Percentiles rank a stretch among this genome's conserved stretches.
phyloP scores from a whole-genome alignment of 179 eudicot genomes.

The Silene vulgaris region DNA sequence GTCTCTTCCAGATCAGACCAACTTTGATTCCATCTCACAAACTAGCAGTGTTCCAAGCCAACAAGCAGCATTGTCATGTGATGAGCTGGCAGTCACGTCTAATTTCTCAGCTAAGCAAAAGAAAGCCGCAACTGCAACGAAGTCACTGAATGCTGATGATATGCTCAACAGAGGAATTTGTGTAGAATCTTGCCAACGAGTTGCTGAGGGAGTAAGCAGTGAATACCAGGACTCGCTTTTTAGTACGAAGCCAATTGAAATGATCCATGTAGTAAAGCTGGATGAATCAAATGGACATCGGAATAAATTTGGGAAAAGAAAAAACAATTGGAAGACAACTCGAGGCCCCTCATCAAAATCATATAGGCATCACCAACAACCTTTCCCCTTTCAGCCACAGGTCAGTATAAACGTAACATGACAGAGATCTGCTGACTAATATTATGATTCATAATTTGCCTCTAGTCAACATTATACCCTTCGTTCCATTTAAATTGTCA shows the following conservation, averaged over 20 bases:
- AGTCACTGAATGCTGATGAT: slow-evolving; percentile 2
- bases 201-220: slow-evolving; percentile 5
- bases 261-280: not conserved
- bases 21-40: slow-evolving; percentile 5
- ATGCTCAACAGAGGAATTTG: not conserved
- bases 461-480: not conserved
- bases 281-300: not conserved
- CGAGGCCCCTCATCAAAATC: slow-evolving; percentile 10
- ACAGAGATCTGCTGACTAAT: not conserved
- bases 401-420: not conserved
- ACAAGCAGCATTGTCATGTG: slow-evolving; percentile 10
- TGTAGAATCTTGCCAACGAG: slow-evolving; percentile 8
- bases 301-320: slow-evolving; percentile 1
- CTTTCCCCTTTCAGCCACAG: slow-evolving; percentile 11
- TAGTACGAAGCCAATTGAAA: not conserved
- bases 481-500: too few relatives aligned
- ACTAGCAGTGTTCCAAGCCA: slow-evolving; percentile 12
- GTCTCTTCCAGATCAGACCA: slow-evolving; percentile 3
- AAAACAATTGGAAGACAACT: slow-evolving; percentile 4
- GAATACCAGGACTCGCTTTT: not conserved
- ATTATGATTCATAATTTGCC: not conserved
- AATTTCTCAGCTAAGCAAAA: not conserved
- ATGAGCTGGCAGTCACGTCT: not conserved
- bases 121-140: not conserved
- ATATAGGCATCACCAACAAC: not conserved